Percentiles rank a stretch among this genome's conserved stretches.
Conservation (phyloP, 2,329 filamentous ascomycete species). For the Colletotrichum scovillei region DNA sequence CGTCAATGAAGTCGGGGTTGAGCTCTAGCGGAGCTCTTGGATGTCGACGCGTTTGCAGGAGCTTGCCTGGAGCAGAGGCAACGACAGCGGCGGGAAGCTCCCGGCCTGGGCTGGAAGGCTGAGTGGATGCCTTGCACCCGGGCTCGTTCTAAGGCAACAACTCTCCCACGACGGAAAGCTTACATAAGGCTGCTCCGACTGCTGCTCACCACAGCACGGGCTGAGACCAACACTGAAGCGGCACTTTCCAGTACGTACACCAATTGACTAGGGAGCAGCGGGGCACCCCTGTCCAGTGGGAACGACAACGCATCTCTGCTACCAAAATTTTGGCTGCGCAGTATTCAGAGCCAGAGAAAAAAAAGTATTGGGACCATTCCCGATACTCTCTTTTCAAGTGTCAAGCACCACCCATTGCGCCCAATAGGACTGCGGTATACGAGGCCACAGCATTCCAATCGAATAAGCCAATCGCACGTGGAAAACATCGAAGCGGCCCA, state of each 20-base stretch:
- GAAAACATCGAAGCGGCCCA: constrained; percentile 30
- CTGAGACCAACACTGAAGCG: not conserved
- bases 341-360: constrained; percentile 24
- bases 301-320: constrained; percentile 35
- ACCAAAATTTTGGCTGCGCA: constrained; percentile 29
- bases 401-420: constrained; percentile 30
- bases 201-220: not conserved
- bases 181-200: constrained; percentile 2
- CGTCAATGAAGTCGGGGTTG: constrained; percentile 36
- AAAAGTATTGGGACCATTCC: constrained; percentile 25
- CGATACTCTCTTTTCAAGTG: constrained; percentile 26
- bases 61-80: constrained; percentile 57
- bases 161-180: not conserved
- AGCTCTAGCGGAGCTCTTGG: constrained; percentile 36
- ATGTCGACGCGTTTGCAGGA: constrained; percentile 57
- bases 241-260: constrained; percentile 10
- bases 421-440: constrained; percentile 32
- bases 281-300: constrained; percentile 32
- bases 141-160: constrained; percentile 46
- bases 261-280: constrained; percentile 9
- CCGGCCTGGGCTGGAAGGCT: constrained; percentile 44
- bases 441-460: constrained; percentile 34
- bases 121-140: constrained; percentile 43
- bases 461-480: constrained; percentile 27
- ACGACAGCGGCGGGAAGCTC: constrained; percentile 40